Evolutionary conservation across 306 rosid genomes (phyloP).

Genomic region (Dryas drummondii): DNA sequence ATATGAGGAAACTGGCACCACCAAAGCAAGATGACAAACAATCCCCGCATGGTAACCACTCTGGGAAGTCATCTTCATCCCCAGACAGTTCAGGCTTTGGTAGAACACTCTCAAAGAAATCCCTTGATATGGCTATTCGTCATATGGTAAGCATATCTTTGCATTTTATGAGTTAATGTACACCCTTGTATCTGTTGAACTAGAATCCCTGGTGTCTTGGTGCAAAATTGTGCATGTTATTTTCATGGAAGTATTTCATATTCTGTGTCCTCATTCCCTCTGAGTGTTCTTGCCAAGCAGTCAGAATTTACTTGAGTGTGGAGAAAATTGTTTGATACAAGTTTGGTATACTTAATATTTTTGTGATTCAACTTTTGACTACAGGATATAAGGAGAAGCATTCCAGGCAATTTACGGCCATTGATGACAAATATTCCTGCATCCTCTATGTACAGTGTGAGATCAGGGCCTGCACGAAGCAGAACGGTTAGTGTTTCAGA

Average conservation of each 20-base stretch:
- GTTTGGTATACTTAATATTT: neutral
- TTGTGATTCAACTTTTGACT: conserved; percentile 26
- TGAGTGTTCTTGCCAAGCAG: neutral
- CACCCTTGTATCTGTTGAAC: conserved; percentile 5
- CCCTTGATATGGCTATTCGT: conserved; percentile 96
- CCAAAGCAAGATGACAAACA: conserved; percentile 82
- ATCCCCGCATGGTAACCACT: conserved; percentile 71
- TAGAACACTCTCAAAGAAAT: conserved; percentile 92
- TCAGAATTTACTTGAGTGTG: neutral
- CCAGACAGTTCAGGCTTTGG: conserved; percentile 93
- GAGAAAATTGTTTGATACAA: neutral
- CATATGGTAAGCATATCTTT: conserved; percentile 68
- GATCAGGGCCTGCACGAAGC: conserved; percentile 83
- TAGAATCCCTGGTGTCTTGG: neutral
- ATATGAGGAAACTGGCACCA: conserved; percentile 87
- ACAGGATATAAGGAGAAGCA: conserved; percentile 89
- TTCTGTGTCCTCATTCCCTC: neutral
- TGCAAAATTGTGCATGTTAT: neutral
- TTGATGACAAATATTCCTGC: conserved; percentile 97
- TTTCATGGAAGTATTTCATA: neutral
- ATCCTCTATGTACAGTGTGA: conserved; percentile 90
- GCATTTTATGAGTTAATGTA: conserved; percentile 6
- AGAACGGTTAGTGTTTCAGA: conserved; percentile 77
- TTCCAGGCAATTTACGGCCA: conserved; percentile 85
- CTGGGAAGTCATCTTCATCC: conserved; percentile 77